phyloP scores from a whole-genome alignment of 83 land plant genomes.

The Diphasiastrum complanatum region DNA sequence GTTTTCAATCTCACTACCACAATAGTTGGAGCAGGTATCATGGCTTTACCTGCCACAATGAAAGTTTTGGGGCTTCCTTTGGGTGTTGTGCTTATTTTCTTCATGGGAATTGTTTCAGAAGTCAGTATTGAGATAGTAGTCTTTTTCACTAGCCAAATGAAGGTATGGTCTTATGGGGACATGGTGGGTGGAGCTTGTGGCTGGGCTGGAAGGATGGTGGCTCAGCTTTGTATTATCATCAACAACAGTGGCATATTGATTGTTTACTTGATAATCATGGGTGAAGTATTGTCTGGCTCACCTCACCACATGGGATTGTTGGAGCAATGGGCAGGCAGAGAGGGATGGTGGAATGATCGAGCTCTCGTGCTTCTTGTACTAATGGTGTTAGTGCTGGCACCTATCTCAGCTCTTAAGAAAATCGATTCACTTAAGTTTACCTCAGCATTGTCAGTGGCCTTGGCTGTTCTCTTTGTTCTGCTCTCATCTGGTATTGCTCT shows the following conservation, averaged over 20 bases:
- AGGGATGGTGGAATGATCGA: conserved; percentile 60
- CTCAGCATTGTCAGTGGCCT: conserved; percentile 83
- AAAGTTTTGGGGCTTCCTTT: conserved; percentile 63
- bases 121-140: conserved; percentile 71
- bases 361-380: conserved; percentile 47
- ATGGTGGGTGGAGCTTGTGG: conserved; percentile 65
- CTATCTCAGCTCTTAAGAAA: conserved; percentile 56
- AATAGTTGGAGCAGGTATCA: conserved; percentile 93
- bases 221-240: conserved; percentile 78
- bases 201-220: conserved; percentile 34
- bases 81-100: conserved; percentile 48
- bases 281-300: conserved; percentile 91
- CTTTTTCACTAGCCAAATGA: conserved; percentile 38
- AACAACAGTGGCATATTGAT: conserved; percentile 86
- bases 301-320: conserved; percentile 60
- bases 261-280: conserved; percentile 89
- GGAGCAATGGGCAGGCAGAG: conserved; percentile 51
- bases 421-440: conserved; percentile 84
- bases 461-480: conserved; percentile 76
- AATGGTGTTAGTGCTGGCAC: conserved; percentile 56
- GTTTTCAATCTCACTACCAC: conserved; percentile 87
- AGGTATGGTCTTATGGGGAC: conserved; percentile 71
- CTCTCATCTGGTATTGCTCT: conserved; percentile 54
- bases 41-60: conserved; percentile 98
- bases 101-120: conserved; percentile 82